These are phyloP conservation scores for Asterella californica DNA, from an alignment of 225 moss, liverwort and hornwort species.

Conservation along the genomic window DNA sequence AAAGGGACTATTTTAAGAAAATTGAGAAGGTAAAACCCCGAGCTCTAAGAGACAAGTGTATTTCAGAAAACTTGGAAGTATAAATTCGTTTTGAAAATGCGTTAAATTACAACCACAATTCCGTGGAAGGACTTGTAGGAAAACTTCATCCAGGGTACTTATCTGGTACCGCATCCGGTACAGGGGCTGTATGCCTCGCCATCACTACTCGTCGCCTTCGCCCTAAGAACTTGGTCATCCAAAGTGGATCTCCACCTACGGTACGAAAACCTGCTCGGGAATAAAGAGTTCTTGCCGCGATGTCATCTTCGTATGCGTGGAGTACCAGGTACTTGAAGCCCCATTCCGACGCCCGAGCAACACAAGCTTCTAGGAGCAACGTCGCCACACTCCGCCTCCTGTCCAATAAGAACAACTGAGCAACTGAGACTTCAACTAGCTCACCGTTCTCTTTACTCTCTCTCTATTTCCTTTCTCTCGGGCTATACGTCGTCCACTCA, in stretches of 20 bases:
- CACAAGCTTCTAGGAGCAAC: constrained; percentile 71
- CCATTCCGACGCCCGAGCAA: constrained; percentile 71
- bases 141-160: neutral
- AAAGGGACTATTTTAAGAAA: too few species aligned
- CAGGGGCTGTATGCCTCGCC: constrained; percentile 54
- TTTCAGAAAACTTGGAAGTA: neutral
- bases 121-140: neutral
- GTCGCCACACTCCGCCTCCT: constrained; percentile 92
- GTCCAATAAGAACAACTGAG: constrained; percentile 7
- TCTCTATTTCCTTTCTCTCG: neutral
- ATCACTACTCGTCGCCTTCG: constrained; percentile 76
- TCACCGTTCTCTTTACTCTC: too few species aligned
- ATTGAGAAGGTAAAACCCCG: too few species aligned
- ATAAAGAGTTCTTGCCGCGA: constrained; percentile 72
- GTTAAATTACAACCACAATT: constrained; percentile 4
- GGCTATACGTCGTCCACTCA: neutral
- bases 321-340: constrained; percentile 77
- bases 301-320: constrained; percentile 91
- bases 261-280: constrained; percentile 70
- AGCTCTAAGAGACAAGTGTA: too few species aligned
- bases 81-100: neutral
- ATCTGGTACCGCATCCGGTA: too few species aligned
- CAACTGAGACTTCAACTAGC: neutral
- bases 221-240: constrained; percentile 86
- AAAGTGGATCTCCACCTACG: constrained; percentile 64